Percentiles rank a stretch among this genome's conserved stretches.
phyloP scores from a whole-genome alignment of 495 filamentous ascomycete species.

The Aspergillus haitiensis region DNA sequence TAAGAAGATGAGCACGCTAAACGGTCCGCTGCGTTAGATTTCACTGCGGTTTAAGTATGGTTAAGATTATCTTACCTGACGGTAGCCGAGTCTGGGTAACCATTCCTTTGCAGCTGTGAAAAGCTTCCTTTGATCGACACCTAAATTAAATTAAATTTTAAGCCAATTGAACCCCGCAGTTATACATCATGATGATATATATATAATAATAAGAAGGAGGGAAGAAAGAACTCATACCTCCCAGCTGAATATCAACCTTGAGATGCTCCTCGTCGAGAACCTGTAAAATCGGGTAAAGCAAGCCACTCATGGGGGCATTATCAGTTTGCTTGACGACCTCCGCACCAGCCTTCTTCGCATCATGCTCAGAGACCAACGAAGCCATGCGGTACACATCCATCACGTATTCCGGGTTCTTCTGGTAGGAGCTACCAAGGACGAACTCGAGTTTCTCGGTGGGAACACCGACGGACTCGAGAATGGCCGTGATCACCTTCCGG shows the following conservation, averaged over 20 bases:
- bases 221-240: conserved; percentile 41
- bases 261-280: conserved; percentile 90
- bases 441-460: conserved; percentile 75
- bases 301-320: conserved; percentile 70
- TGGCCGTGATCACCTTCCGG: conserved; percentile 59
- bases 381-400: conserved; percentile 47
- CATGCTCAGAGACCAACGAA: conserved; percentile 39
- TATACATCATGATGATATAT: background rate
- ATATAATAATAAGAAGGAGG: too few species aligned
- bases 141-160: background rate
- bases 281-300: conserved; percentile 80
- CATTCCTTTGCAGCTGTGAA: conserved; percentile 72
- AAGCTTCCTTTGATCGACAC: conserved; percentile 79
- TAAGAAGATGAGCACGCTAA: conserved; percentile 80
- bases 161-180: background rate
- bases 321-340: conserved; percentile 91
- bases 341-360: conserved; percentile 82
- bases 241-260: conserved; percentile 75
- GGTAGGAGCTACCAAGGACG: conserved; percentile 82
- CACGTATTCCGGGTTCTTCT: conserved; percentile 47
- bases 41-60: background rate
- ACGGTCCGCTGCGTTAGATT: background rate
- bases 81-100: conserved; percentile 46
- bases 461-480: conserved; percentile 69
- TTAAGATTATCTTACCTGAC: conserved; percentile 39